Conservation (phyloP, 345 rosid genomes). For the Euphorbia pulcherrima region DNA sequence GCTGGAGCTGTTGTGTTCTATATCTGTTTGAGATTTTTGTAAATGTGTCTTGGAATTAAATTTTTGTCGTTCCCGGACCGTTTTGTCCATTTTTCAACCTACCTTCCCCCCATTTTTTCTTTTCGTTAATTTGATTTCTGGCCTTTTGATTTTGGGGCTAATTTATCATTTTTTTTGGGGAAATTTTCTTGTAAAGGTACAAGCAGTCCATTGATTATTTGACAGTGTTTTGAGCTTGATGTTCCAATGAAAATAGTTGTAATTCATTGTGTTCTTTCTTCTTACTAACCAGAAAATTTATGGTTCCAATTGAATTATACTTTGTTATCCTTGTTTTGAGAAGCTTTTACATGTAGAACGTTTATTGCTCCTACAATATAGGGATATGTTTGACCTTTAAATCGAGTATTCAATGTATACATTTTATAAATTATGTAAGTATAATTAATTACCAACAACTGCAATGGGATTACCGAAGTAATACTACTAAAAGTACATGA, state of each 20-base stretch:
- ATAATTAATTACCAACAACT: no score
- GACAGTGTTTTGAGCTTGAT: slow-evolving; percentile 29
- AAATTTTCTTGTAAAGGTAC: slow-evolving; percentile 47
- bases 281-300: neutral
- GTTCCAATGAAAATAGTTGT: slow-evolving; percentile 14
- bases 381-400: no score
- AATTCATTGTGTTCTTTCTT: slow-evolving; percentile 11
- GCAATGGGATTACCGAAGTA: no score
- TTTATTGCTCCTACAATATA: no score
- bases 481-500: no score
- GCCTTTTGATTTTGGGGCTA: slow-evolving; percentile 41
- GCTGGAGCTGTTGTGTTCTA: slow-evolving; percentile 55
- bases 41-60: slow-evolving; percentile 55
- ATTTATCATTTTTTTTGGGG: slow-evolving; percentile 23
- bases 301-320: no score
- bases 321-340: no score
- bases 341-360: no score
- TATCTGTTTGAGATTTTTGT: slow-evolving; percentile 67
- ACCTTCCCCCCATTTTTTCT: slow-evolving; percentile 9
- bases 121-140: slow-evolving; percentile 39
- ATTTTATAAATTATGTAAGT: no score
- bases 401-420: no score
- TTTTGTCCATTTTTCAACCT: slow-evolving; percentile 19
- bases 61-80: slow-evolving; percentile 42
- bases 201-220: slow-evolving; percentile 42